These are phyloP conservation scores for Amanita rubescens DNA, from an alignment of 768 basidiomycete genomes.

Conservation along the genomic window DNA sequence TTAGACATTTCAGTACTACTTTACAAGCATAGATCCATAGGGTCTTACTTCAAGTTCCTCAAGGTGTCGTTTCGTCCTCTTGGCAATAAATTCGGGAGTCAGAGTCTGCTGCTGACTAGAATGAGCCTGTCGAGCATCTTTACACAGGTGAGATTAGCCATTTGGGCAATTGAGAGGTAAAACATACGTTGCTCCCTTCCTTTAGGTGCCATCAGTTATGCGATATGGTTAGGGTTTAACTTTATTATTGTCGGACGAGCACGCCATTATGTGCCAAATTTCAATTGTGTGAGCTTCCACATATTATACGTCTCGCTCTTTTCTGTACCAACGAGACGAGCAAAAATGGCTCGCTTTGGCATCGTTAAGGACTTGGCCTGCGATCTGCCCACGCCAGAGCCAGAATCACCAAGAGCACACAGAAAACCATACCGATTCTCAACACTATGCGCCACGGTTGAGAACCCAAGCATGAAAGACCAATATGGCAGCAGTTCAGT, in stretches of 20 bases:
- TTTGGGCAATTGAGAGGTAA: neutral
- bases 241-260: neutral
- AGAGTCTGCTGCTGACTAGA: conserved; percentile 35
- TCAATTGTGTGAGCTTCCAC: neutral
- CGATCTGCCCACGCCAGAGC: conserved; percentile 74
- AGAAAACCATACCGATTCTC: conserved; percentile 82
- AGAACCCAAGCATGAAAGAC: conserved; percentile 88
- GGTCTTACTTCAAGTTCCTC: conserved; percentile 73
- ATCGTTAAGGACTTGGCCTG: conserved; percentile 22
- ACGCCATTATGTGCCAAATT: neutral
- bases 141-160: conserved; percentile 5
- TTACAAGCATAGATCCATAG: conserved; percentile 7
- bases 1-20: conserved; percentile 4
- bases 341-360: conserved; percentile 27
- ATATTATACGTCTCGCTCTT: neutral
- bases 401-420: conserved; percentile 62
- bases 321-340: neutral
- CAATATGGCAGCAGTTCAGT: conserved; percentile 92
- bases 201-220: conserved; percentile 36
- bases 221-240: conserved; percentile 2
- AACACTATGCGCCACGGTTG: conserved; percentile 87
- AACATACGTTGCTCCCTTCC: conserved; percentile 41
- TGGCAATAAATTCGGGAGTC: conserved; percentile 61
- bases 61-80: conserved; percentile 69
- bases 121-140: conserved; percentile 46